Percentiles rank a stretch among this genome's conserved stretches.
Evolutionary conservation across 345 rosid genomes (phyloP).

Genomic region (Schrenkiella parvula): DNA sequence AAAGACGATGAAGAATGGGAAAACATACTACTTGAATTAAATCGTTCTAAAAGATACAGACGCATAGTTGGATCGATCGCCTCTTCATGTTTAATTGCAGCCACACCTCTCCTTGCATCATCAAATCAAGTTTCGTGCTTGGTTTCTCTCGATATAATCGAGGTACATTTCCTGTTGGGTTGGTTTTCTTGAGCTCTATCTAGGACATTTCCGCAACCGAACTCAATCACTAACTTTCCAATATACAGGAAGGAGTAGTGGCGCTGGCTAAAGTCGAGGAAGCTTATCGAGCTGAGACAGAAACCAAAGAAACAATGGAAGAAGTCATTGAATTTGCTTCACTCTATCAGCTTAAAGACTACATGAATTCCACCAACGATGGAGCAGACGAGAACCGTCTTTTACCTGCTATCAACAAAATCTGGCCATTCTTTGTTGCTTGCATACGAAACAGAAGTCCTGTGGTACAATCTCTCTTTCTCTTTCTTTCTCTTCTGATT

Average conservation of each 20-base stretch:
- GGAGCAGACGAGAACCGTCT: slow-evolving; percentile 76
- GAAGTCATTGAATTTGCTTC: slow-evolving; percentile 54
- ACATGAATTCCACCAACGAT: slow-evolving; percentile 51
- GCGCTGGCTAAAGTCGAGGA: slow-evolving; percentile 77
- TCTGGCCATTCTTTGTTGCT: slow-evolving; percentile 84
- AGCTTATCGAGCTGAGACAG: slow-evolving; percentile 62
- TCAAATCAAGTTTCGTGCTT: slow-evolving; percentile 61
- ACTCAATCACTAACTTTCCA: neutral
- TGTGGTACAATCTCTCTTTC: slow-evolving; percentile 41
- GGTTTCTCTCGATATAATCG: slow-evolving; percentile 71
- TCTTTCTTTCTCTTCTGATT: neutral
- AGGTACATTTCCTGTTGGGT: slow-evolving; percentile 41
- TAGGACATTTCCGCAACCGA: neutral
- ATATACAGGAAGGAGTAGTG: slow-evolving; percentile 59
- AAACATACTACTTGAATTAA: slow-evolving; percentile 50
- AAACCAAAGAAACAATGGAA: slow-evolving; percentile 63
- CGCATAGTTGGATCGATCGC: slow-evolving; percentile 78
- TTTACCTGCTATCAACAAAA: slow-evolving; percentile 86
- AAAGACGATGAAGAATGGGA: slow-evolving; percentile 57
- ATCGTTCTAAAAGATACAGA: slow-evolving; percentile 69
- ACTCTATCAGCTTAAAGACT: slow-evolving; percentile 60
- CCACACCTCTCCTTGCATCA: slow-evolving; percentile 79
- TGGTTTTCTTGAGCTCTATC: neutral
- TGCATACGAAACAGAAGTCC: slow-evolving; percentile 59
- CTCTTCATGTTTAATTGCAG: slow-evolving; percentile 68